Base-by-base conservation (phyloP, 495 filamentous ascomycete species). In the Aspergillus diversus region DNA sequence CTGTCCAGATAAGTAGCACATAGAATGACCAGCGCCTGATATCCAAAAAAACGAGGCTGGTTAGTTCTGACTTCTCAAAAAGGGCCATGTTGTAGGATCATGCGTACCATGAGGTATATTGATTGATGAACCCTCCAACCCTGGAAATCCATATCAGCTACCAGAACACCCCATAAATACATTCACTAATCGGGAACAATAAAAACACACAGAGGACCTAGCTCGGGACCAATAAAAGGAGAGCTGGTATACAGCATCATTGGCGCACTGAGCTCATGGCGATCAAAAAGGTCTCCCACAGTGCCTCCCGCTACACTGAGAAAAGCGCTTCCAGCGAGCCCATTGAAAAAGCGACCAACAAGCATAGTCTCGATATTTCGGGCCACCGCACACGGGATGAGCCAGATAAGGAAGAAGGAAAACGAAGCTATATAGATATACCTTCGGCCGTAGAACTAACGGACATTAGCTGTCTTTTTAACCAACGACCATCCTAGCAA, bases 291-390 rank as follows among this genome's bases (percentile, higher is more conserved):
- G 72, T 99, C 93, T 9, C 92, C 93, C 5, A 97, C 90, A 1
- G 92, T 97, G 1, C 93, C 94, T 33, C 95, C 94, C 5, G 93
- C 90, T 4, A 98, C 94, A 57, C 86, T 89, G 53, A 99, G 75
- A 72, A 99, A 98, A 3, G 94, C 93, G 63, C 86, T 90, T 7
- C 95, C 94, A 1, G 92, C 84, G 15, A 97, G 73, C 0, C 95
- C 95, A 67, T 90, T 87, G 65, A 99, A 83, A 69, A 98, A 97
- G 5, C 95, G 87, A 21, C 84, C 84, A 12, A 96, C 74, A 42
- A 97, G 76, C 85, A 97, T 88, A 8, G 94, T 96, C 65, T 86
- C 71, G 27, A 93, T 89, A 67, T 97, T 97, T 27, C 83, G 76
- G 8, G 95, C 92, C 31, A 97, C 86, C 1, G 95, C 94, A 63